Evolutionary conservation across 345 rosid genomes (phyloP), one percentile per base, ranked within the genome.

Genomic region (Lepidium didymum): DNA sequence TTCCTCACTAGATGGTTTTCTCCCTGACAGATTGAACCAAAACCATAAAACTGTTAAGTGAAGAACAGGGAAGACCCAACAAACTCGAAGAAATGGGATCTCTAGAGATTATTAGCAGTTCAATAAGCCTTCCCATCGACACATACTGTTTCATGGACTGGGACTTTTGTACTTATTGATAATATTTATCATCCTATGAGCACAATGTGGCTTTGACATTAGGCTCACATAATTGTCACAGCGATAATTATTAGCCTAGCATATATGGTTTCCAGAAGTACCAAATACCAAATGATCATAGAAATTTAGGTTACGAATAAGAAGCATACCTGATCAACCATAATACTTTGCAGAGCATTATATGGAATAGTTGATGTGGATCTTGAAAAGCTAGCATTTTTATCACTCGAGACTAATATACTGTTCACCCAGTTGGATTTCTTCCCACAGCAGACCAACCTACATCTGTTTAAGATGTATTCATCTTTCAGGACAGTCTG

Each of bases 241-340:
- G 4, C 31, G 6, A 27, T 27, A 25, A 27, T 5, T 27, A 27
- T 27, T 27, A 27, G 31, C 6, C 31, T 2, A 34, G 36, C 19
- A 36, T 27, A 50, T 18, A 57, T 1, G 57, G 33, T 49, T 51
- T 49, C 46, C 13, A n/a, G 21, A 35, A 38, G 25, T 41, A 29
- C 6, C 37, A 34, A 49, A 62, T 41, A 29, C 6, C 37, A 34
- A 49, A 62, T 34, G 41, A 27, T 29, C 25, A 72, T 13, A 5
- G 57, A 29, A 18, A 31, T 27, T 36, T 45, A 35, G 40, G 12
- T 16, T 46, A 72, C 18, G 4, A 66, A 47, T 62, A 38, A 56
- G 54, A 53, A 31, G 36, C 79, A 38, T 54, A 91, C 97, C 93
- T 81, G 82, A 67, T 82, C 80, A 56, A 84, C 81, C 13, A 86